Evolutionary conservation across 257 asterid species (phyloP).

Genomic region (Nyctanthes arbortristis): DNA sequence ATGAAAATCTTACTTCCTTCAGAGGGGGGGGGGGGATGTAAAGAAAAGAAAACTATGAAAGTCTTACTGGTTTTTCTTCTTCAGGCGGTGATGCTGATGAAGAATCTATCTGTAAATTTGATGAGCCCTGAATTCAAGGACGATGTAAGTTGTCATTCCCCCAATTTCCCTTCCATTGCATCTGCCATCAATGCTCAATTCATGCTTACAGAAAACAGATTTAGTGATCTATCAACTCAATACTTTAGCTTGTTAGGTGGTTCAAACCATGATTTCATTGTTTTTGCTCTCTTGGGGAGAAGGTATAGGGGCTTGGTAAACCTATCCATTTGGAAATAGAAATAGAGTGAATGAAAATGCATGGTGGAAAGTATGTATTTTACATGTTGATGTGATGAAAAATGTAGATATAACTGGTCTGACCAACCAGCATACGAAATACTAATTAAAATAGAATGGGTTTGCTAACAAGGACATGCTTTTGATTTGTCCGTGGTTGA

Average conservation of each 20-base stretch:
- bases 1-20: too few species aligned
- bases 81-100: conserved; percentile 81
- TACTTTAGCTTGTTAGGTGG: neutral
- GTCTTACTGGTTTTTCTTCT: conserved; percentile 13
- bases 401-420: too few species aligned
- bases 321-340: too few species aligned
- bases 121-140: conserved; percentile 78
- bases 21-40: too few species aligned
- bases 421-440: too few species aligned
- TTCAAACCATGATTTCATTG: neutral
- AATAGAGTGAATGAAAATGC: too few species aligned
- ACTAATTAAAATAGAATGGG: too few species aligned
- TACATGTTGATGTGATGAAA: too few species aligned
- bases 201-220: too few species aligned
- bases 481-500: neutral
- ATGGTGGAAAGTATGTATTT: too few species aligned
- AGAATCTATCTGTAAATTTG: conserved; percentile 72
- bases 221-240: neutral
- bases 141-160: conserved; percentile 51
- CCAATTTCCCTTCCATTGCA: neutral
- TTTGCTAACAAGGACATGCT: too few species aligned
- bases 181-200: neutral
- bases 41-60: too few species aligned
- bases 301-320: neutral
- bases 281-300: neutral